Evolutionary conservation across 2,329 filamentous ascomycete species (phyloP).

Genomic region (Diplodia scrobiculata): DNA sequence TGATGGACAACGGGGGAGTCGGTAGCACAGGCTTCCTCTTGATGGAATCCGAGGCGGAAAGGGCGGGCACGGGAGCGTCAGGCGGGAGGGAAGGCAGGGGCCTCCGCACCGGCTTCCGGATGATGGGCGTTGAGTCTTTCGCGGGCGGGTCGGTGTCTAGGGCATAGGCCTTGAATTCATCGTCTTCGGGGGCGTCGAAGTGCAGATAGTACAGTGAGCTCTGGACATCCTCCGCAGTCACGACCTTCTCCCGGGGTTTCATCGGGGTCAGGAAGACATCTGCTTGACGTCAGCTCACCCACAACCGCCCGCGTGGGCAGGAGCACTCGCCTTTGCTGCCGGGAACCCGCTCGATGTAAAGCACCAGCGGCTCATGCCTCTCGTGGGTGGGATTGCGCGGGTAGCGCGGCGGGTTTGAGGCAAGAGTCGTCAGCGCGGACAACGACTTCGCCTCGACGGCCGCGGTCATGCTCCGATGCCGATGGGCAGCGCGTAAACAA

Average conservation of each 20-base stretch:
- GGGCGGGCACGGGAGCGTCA: background rate
- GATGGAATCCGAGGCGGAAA: constrained; percentile 8
- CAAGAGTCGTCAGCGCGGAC: constrained; percentile 74
- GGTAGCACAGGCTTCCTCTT: constrained; percentile 15
- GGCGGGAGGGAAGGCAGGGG: constrained; percentile 30
- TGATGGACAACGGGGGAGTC: constrained; percentile 37
- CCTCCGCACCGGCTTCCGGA: constrained; percentile 29
- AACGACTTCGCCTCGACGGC: constrained; percentile 79
- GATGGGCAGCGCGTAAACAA: constrained; percentile 1
- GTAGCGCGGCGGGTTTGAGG: constrained; percentile 83
- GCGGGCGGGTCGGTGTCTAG: background rate
- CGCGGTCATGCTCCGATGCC: constrained; percentile 30
- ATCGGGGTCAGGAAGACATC: constrained; percentile 91
- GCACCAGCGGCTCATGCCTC: constrained; percentile 69
- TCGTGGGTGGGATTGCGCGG: constrained; percentile 73
- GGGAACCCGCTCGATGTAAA: constrained; percentile 93
- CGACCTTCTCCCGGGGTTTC: constrained; percentile 84
- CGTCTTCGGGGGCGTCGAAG: constrained; percentile 64
- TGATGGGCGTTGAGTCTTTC: constrained; percentile 19
- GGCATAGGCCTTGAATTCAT: constrained; percentile 12
- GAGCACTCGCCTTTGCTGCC: constrained; percentile 68
- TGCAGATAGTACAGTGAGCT: constrained; percentile 92
- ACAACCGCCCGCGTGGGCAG: constrained; percentile 28
- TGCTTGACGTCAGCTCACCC: constrained; percentile 43
- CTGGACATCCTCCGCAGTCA: constrained; percentile 82